Conservation (phyloP, 2,329 filamentous ascomycete genomes). For the Fusarium graminum region DNA sequence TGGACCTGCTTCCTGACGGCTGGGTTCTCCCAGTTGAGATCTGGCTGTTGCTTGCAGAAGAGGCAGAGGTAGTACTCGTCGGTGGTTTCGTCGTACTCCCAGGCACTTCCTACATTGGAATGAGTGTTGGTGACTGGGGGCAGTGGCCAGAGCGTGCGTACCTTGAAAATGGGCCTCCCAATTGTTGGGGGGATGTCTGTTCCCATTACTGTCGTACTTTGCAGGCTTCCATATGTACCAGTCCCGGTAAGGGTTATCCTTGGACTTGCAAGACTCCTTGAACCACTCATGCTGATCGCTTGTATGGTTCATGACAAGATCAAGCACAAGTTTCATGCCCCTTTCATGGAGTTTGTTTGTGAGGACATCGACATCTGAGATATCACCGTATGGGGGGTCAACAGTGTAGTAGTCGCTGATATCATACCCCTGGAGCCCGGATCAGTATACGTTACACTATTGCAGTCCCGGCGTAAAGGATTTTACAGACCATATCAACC, state of each 20-base stretch:
- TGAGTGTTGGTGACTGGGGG: neutral
- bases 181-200: slow-evolving; percentile 72
- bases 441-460: slow-evolving; percentile 1
- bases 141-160: neutral
- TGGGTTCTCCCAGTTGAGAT: slow-evolving; percentile 82
- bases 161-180: slow-evolving; percentile 61
- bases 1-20: slow-evolving; percentile 75
- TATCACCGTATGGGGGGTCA: slow-evolving; percentile 74
- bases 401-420: slow-evolving; percentile 77
- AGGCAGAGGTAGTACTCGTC: slow-evolving; percentile 73
- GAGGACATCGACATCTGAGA: slow-evolving; percentile 74
- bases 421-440: slow-evolving; percentile 71
- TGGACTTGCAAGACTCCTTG: slow-evolving; percentile 65
- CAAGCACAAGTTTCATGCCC: slow-evolving; percentile 77
- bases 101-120: slow-evolving; percentile 56
- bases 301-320: slow-evolving; percentile 82
- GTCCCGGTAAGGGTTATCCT: slow-evolving; percentile 66
- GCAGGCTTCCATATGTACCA: slow-evolving; percentile 77
- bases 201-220: slow-evolving; percentile 67
- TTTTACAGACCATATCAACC: slow-evolving; percentile 69
- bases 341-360: slow-evolving; percentile 71
- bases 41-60: slow-evolving; percentile 78
- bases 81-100: slow-evolving; percentile 64
- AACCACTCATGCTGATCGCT: slow-evolving; percentile 70
- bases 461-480: neutral